Base-by-base conservation (phyloP, 2,329 filamentous ascomycete genomes). In the Xylariaceae sp. region DNA sequence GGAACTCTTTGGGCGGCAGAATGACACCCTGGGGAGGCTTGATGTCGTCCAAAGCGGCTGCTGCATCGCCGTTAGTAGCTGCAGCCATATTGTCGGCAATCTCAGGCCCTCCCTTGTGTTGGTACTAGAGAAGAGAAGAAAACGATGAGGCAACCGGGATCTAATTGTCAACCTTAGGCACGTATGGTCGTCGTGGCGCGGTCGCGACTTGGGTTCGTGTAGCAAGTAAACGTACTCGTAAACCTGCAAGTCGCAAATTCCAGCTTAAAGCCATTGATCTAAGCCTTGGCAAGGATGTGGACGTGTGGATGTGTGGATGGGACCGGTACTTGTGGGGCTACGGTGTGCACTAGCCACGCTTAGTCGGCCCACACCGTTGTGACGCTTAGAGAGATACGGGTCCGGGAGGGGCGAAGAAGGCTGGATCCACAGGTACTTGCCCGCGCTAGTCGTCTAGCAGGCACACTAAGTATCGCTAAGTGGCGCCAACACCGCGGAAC, bases 1-100 rank as follows among this genome's bases (percentile, higher is more conserved):
- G 87, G 70, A 97, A 92, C 71, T 92, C 89, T 72, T 87, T 93
- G 9, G 94, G 94, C 18, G 94, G 94, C 57, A 97, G 82, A 58
- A 97, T 89, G 64, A 96, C 82, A 63, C 92, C 91, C 60, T 87
- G 78, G 2, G 93, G 93, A 39, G 90, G 86, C 74, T 92, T 93
- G 73, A 86, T 83, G 63, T 86, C 83, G 64, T 92, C 84, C 58
- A 87, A 78, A 52, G 74, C 74, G 47, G 78, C 76, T 47, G 77
- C 74, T 65, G 78, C 73, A 73, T 83, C 81, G 67, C 80, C 81
- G 69, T 84, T 84, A 64, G 77, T 74, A 67, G 72, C 71, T 50
- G 73, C 69, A 63, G 74, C 73, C 75, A 77, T 77, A 56, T 62
- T 68, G 66, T 67, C 62, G 67, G 62, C 67, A 65, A 57, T 67